Base-by-base conservation (phyloP, 2,329 filamentous ascomycete genomes). In the Sporothrix pseudoabietina region DNA sequence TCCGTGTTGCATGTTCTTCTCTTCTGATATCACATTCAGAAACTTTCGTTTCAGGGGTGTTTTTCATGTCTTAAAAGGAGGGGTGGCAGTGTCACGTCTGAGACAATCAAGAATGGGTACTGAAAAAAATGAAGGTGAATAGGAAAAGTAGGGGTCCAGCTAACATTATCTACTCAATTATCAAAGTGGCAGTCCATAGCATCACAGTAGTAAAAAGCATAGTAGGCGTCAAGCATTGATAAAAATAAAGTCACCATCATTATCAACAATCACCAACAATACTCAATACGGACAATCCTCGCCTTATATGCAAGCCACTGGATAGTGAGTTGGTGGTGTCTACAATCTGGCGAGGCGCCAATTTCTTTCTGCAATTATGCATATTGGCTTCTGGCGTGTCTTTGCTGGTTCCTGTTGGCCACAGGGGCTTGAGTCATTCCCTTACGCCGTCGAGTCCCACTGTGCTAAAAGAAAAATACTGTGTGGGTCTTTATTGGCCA, bases 381-480 rank as follows among this genome's bases (percentile, higher is more conserved):
- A n/a, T n/a, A 54, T 22, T n/a, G 22, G 19, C 19, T 54, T 30
- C 52, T 55, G 52, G n/a, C 26, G 26, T 26, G 26, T 26, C 26
- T 26, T 26, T 26, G 26, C 26, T 52, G 12, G 16, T 9, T 19
- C 7, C 61, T 44, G 35, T 41, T 57, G 54, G 54, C 35, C 16
- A 30, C 61, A 44, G 65, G 65, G 44, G 30, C 49, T 70, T 70
- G 49, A 70, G 49, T 70, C 68, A 70, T 57, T 55, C 66, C 32
- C 22, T 57, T 16, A n/a, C 49, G 32, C 14, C n/a, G 35, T 69
- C 65, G 35, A 57, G 49, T 54, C 30, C 7, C 32, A 55, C 68
- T 12, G 68, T 70, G 52, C 22, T n/a, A 0, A 5, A 1, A 5
- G 26, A 22, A 0, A 55, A 1, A 44, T 39, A 74, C 70, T 69